Evolutionary conservation across 2,329 filamentous ascomycete species (phyloP).

Genomic region (Xylaria arbuscula): DNA sequence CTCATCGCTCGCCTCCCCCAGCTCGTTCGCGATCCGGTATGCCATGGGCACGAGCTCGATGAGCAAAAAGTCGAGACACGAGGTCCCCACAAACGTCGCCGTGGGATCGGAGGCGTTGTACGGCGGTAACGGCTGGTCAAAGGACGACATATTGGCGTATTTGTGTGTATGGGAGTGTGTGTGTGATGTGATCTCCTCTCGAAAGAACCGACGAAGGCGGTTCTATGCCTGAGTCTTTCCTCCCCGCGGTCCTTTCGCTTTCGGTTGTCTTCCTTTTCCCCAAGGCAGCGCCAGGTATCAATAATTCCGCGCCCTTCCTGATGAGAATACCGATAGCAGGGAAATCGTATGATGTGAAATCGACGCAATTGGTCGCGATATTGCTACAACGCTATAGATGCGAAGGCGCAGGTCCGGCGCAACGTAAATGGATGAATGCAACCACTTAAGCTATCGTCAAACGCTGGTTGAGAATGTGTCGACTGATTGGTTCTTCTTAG

Average conservation of each 20-base stretch:
- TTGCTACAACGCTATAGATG: background rate
- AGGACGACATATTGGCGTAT: conserved; percentile 61
- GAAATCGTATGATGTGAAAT: background rate
- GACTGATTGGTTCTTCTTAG: background rate
- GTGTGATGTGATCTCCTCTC: background rate
- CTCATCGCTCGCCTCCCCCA: conserved; percentile 59
- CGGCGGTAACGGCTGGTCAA: conserved; percentile 75
- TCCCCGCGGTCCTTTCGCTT: background rate
- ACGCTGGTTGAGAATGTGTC: background rate
- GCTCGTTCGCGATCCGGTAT: conserved; percentile 82
- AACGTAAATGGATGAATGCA: background rate
- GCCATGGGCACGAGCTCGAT: conserved; percentile 97
- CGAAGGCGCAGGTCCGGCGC: background rate
- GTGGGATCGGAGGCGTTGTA: conserved; percentile 79
- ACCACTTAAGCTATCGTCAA: background rate
- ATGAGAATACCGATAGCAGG: background rate
- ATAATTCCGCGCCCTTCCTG: background rate
- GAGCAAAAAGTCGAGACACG: conserved; percentile 91
- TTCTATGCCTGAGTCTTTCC: background rate
- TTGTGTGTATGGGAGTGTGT: too few relatives aligned
- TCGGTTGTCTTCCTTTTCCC: background rate
- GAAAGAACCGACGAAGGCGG: background rate
- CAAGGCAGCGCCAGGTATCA: background rate
- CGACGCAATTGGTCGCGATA: conserved; percentile 1
- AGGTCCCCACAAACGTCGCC: conserved; percentile 81